A percentile compares a stretch with the other conserved stretches of the same genome.
Conservation (phyloP, 1,139 yeast genomes). For the Debaryomyces fabryi region DNA sequence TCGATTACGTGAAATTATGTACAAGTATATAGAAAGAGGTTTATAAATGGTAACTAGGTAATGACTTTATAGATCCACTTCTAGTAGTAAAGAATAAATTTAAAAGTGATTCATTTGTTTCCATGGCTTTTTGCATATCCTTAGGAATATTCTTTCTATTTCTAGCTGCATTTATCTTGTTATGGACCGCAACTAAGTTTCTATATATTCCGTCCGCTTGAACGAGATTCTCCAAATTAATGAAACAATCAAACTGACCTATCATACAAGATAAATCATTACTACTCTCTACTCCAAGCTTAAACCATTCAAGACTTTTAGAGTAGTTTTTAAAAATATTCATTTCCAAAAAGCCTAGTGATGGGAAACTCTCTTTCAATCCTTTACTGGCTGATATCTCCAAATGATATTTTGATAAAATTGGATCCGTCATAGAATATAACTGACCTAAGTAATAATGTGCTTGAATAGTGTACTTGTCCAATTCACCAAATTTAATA, state of each 20-base stretch:
- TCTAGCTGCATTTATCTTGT: slow-evolving; percentile 25
- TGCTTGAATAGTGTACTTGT: slow-evolving; percentile 59
- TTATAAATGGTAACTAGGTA: slow-evolving; percentile 6
- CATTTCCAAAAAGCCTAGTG: slow-evolving; percentile 77
- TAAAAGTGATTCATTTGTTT: slow-evolving; percentile 28
- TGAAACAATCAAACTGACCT: slow-evolving; percentile 69
- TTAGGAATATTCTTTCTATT: slow-evolving; percentile 23
- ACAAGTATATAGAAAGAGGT: slow-evolving; percentile 10
- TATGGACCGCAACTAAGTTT: slow-evolving; percentile 26
- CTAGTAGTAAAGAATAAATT: slow-evolving; percentile 37
- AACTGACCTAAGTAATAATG: slow-evolving; percentile 81
- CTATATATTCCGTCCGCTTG: slow-evolving; percentile 31
- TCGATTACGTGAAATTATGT: slow-evolving; percentile 10
- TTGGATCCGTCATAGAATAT: slow-evolving; percentile 57
- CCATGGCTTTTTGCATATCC: slow-evolving; percentile 27
- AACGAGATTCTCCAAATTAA: slow-evolving; percentile 28
- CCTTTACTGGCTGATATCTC: slow-evolving; percentile 80
- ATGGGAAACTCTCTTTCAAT: slow-evolving; percentile 71
- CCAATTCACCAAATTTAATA: slow-evolving; percentile 59
- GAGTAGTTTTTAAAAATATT: slow-evolving; percentile 56
- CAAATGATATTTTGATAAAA: slow-evolving; percentile 64
- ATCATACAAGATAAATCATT: slow-evolving; percentile 64
- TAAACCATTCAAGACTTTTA: slow-evolving; percentile 82
- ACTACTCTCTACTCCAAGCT: slow-evolving; percentile 67
- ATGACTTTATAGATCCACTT: slow-evolving; percentile 21